phyloP scores from a whole-genome alignment of 2,329 filamentous ascomycete genomes.

The Fusarium virguliforme region DNA sequence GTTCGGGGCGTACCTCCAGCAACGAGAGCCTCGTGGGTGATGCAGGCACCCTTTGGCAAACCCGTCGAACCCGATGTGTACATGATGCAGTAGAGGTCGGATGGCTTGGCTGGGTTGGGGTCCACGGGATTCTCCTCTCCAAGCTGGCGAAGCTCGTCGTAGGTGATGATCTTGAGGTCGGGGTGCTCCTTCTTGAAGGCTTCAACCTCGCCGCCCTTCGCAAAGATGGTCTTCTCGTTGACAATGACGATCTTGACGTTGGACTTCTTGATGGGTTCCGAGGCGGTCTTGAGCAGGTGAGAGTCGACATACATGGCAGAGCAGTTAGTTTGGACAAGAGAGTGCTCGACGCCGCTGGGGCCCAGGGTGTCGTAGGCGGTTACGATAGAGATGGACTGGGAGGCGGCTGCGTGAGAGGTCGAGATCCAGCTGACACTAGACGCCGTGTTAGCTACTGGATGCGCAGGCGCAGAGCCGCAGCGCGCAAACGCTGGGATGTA shows the following conservation, averaged over 20 bases:
- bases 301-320: slow-evolving; percentile 91
- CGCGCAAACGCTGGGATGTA: slow-evolving; percentile 19
- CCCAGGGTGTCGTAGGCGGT: slow-evolving; percentile 96
- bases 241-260: slow-evolving; percentile 74
- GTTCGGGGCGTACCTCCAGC: slow-evolving; percentile 72
- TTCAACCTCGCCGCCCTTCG: slow-evolving; percentile 67
- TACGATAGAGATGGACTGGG: slow-evolving; percentile 92
- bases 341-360: slow-evolving; percentile 87
- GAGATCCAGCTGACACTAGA: slow-evolving; percentile 85
- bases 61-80: slow-evolving; percentile 93
- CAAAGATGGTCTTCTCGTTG: slow-evolving; percentile 71
- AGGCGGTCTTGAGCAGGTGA: slow-evolving; percentile 77
- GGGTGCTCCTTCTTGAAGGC: slow-evolving; percentile 71
- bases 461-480: background rate
- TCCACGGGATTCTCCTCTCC: slow-evolving; percentile 80
- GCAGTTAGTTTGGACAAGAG: slow-evolving; percentile 84
- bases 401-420: slow-evolving; percentile 82
- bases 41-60: slow-evolving; percentile 87
- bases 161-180: slow-evolving; percentile 68
- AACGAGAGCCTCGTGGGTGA: slow-evolving; percentile 85
- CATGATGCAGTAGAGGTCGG: slow-evolving; percentile 88
- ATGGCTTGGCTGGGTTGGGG: slow-evolving; percentile 78
- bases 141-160: slow-evolving; percentile 69
- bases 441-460: slow-evolving; percentile 22
- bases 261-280: slow-evolving; percentile 69